phyloP scores from a whole-genome alignment of 202 grass and related monocot species.

The Digitaria exilis region DNA sequence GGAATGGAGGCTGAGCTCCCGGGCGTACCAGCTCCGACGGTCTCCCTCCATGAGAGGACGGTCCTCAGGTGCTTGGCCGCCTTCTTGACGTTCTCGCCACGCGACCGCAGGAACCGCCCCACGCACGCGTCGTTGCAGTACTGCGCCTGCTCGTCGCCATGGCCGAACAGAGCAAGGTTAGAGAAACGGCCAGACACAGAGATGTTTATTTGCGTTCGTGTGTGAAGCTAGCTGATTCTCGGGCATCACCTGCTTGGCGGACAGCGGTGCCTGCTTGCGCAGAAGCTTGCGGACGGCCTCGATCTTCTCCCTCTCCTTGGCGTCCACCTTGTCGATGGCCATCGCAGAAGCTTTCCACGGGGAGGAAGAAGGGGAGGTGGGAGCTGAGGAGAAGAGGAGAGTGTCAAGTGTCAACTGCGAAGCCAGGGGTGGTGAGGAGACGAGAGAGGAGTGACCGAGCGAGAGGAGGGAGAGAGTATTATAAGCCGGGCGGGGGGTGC shows the following conservation, averaged over 20 bases:
- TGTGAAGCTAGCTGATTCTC: background rate
- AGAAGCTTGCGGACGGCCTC: constrained; percentile 76
- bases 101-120: constrained; percentile 66
- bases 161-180: background rate
- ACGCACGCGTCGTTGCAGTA: constrained; percentile 92
- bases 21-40: constrained; percentile 65
- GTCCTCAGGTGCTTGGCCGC: constrained; percentile 84
- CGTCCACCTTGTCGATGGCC: constrained; percentile 71
- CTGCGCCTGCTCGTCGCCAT: constrained; percentile 55
- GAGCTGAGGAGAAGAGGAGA: background rate
- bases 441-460: background rate
- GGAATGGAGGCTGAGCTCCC: constrained; percentile 11
- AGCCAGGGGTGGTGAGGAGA: background rate
- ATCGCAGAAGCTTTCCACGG: constrained; percentile 39
- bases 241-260: constrained; percentile 65
- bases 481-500: constrained; percentile 32
- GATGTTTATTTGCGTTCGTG: background rate
- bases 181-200: background rate
- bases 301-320: constrained; percentile 71
- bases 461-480: constrained; percentile 17
- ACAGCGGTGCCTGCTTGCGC: constrained; percentile 82
- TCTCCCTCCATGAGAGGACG: constrained; percentile 89
- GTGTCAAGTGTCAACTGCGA: background rate
- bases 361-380: background rate
- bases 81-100: constrained; percentile 88